Conservation (phyloP, 2,329 filamentous ascomycete species). For the Pestalotiopsis sp. region DNA sequence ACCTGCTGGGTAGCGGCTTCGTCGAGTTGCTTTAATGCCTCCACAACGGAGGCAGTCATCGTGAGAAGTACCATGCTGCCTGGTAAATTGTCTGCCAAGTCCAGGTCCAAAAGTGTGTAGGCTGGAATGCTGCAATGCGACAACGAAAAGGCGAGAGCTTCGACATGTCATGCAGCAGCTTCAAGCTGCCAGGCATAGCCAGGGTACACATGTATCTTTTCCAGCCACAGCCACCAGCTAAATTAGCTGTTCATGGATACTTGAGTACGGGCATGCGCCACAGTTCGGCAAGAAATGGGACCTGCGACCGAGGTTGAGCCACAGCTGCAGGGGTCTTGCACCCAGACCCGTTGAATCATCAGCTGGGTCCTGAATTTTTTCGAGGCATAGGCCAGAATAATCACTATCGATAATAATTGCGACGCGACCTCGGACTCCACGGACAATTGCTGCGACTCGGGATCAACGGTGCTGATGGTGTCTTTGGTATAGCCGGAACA, state of each 20-base stretch:
- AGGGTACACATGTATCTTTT: no score
- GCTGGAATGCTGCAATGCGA: no score
- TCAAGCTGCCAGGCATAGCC: no score
- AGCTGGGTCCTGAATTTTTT: conserved; percentile 10
- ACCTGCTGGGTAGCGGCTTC: conserved; percentile 13
- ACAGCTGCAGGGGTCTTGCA: conserved; percentile 1
- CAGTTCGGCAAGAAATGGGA: conserved; percentile 1
- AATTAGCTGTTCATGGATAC: not conserved
- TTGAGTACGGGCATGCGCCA: not conserved
- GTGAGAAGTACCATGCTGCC: conserved; percentile 73
- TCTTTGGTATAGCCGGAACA: not conserved
- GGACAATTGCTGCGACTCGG: not conserved
- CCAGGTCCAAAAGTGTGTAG: not conserved
- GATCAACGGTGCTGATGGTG: not conserved
- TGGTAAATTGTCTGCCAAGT: not conserved
- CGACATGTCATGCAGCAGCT: no score
- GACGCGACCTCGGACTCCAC: conserved; percentile 5
- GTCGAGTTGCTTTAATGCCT: conserved; percentile 52
- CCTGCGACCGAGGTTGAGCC: conserved; percentile 7
- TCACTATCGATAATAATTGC: conserved; percentile 5
- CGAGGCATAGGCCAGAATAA: not conserved
- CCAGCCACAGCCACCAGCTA: no score
- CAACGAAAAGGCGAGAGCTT: no score
- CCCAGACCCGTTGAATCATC: conserved; percentile 3
- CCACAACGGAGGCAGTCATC: conserved; percentile 71